Evolutionary conservation across 805 yeast genomes (phyloP).

Genomic region (Saccharomycopsis guyanensis): DNA sequence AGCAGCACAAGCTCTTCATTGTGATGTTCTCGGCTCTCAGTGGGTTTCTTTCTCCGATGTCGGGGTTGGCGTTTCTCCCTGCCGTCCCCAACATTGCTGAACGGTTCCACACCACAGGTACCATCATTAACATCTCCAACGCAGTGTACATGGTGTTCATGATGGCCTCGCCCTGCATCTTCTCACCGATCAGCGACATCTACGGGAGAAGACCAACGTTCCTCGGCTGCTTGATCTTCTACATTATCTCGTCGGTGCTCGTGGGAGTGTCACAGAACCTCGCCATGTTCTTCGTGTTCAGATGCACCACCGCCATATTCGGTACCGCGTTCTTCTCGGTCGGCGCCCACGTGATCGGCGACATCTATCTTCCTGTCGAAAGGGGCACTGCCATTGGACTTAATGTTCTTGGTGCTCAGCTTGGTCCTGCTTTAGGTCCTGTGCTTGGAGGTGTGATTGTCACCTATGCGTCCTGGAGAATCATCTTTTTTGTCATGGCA

Average conservation of each 20-base stretch:
- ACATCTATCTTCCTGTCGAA: conserved; percentile 41
- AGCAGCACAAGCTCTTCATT: conserved; percentile 17
- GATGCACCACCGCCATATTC: conserved; percentile 43
- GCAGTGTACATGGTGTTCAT: conserved; percentile 44
- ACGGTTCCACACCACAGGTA: conserved; percentile 38
- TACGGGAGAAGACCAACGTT: conserved; percentile 44
- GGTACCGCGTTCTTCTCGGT: conserved; percentile 50
- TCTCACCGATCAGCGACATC: conserved; percentile 43
- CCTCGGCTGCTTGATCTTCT: conserved; percentile 33
- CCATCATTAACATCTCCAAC: conserved; percentile 40
- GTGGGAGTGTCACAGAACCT: conserved; percentile 44
- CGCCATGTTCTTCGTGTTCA: conserved; percentile 46
- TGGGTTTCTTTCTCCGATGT: conserved; percentile 39
- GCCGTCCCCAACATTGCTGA: conserved; percentile 44
- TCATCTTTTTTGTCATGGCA: conserved; percentile 42
- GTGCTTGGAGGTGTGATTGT: conserved; percentile 46
- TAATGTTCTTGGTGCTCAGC: conserved; percentile 41
- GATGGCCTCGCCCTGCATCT: conserved; percentile 45
- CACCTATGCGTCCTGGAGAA: conserved; percentile 45
- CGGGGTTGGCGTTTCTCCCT: conserved; percentile 41
- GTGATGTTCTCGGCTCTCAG: conserved; percentile 31
- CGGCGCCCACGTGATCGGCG: conserved; percentile 46
- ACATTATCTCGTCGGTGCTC: conserved; percentile 26
- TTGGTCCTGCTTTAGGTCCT: conserved; percentile 49
- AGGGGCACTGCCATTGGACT: conserved; percentile 46